phyloP scores from a whole-genome alignment of 306 rosid species.

The Citrullus amarus region DNA sequence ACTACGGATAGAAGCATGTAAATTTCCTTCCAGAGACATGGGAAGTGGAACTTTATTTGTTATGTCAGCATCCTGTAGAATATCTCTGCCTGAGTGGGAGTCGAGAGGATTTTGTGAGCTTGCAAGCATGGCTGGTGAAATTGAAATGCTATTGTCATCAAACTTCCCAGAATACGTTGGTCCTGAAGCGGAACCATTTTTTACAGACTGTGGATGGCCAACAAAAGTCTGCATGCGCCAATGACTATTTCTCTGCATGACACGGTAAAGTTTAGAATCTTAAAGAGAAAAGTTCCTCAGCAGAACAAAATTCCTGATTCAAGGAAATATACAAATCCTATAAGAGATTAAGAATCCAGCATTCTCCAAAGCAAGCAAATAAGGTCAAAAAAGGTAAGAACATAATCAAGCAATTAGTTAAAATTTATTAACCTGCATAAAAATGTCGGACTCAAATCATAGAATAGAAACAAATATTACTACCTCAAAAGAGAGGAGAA shows the following conservation, averaged over 20 bases:
- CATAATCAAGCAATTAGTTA: background rate
- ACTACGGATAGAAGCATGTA: slow-evolving; percentile 45
- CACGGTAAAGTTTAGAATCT: background rate
- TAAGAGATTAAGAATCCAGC: background rate
- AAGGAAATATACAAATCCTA: background rate
- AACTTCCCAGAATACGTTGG: slow-evolving; percentile 63
- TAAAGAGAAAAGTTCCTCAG: slow-evolving; percentile 9
- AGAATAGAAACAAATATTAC: background rate
- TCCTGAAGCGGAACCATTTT: slow-evolving; percentile 51
- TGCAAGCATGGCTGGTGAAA: slow-evolving; percentile 47
- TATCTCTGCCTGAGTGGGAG: slow-evolving; percentile 43
- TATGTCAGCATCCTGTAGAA: slow-evolving; percentile 50
- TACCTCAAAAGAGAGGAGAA: background rate
- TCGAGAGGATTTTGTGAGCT: slow-evolving; percentile 45
- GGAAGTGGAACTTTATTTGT: slow-evolving; percentile 41
- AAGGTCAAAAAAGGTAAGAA: background rate
- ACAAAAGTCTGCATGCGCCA: slow-evolving; percentile 82
- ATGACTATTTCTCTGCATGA: slow-evolving; percentile 84
- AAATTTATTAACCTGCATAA: background rate
- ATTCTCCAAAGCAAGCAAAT: background rate
- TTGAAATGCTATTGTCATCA: slow-evolving; percentile 54
- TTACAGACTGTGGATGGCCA: slow-evolving; percentile 52
- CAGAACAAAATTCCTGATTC: background rate
- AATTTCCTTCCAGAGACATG: slow-evolving; percentile 33
- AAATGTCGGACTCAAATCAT: background rate